Conservation (phyloP, 1,139 yeast species). For the Candida labiduridarum region DNA sequence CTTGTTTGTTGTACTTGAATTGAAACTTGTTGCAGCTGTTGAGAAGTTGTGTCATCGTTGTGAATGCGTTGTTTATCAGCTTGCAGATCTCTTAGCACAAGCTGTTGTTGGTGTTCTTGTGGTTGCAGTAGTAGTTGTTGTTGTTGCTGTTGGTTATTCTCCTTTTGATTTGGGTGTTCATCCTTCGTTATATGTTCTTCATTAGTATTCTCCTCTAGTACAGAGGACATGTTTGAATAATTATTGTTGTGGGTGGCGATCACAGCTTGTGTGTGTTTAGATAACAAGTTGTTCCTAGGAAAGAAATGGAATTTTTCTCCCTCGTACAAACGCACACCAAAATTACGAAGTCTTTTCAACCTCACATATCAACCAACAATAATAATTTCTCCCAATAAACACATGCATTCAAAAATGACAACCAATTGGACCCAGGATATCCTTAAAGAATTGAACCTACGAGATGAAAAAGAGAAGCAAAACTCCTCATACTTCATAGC, state of each 20-base stretch:
- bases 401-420: not conserved
- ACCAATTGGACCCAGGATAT: slow-evolving; percentile 28
- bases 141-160: not conserved
- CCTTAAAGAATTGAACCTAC: slow-evolving; percentile 24
- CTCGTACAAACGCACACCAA: not conserved
- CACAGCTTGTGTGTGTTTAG: not conserved
- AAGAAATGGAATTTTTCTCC: not conserved
- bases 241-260: not conserved
- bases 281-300: not conserved
- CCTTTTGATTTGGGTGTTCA: not conserved
- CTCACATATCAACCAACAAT: slow-evolving; percentile 1
- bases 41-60: not conserved
- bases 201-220: not conserved
- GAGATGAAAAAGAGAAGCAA: slow-evolving; percentile 38
- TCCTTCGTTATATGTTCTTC: not conserved
- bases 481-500: slow-evolving; percentile 37
- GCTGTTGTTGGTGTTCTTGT: not conserved
- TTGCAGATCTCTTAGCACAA: not conserved
- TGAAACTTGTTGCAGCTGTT: not conserved
- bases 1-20: not conserved
- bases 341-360: not conserved
- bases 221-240: not conserved
- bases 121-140: not conserved
- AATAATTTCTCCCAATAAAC: too few relatives aligned
- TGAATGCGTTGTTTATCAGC: not conserved